Evolutionary conservation across 2,329 filamentous ascomycete genomes (phyloP), one percentile per base, ranked within the genome.

Genomic region (Aureobasidium mangrovei): DNA sequence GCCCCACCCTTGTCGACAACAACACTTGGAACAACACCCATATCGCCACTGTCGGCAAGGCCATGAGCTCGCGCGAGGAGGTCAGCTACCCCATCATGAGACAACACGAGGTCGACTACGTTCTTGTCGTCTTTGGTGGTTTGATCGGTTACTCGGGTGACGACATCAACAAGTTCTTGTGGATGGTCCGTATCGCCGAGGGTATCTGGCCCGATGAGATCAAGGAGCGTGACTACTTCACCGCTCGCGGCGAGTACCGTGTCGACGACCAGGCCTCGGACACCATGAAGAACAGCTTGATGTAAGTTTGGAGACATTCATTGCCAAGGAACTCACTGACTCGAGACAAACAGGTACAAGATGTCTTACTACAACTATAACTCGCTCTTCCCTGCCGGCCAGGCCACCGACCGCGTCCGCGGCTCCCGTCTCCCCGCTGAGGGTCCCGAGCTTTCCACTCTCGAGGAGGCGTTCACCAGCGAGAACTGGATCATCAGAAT

Each of bases 1-100:
- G 93, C 53, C 93, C 93, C 33, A 98, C 93, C 1, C 79, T 98
- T 33, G 93, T 98, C 33, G 93, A 98, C 77, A 98, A 98, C 78
- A 98, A 98, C 76, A 98, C 93, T 2, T 98, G 93, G 93, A 98
- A 98, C 78, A 98, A 98, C 77, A 98, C 93, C 6, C 93, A 98
- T 70, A 98, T 98, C 72, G 93, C 93, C 52, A 98, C 93, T 10
- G 93, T 98, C 56, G 93, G 93, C 66, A 98, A 98, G 76, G 93
- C 93, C 40, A 97, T 98, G 93, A 93, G 87, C 74, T 96, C 91
- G 6, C 80, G 88, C 43, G 93, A 98, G 72, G 94, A 98, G 71
- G 91, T 97, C 72, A 95, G 90, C 74, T 98, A 98, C 72, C 89
- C 90, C 2, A 98, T 98, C 68, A 91, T 98, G 82, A 86, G 91